Conservation (phyloP, 176 grass and related monocot species). For the Eragrostis nindensis region DNA sequence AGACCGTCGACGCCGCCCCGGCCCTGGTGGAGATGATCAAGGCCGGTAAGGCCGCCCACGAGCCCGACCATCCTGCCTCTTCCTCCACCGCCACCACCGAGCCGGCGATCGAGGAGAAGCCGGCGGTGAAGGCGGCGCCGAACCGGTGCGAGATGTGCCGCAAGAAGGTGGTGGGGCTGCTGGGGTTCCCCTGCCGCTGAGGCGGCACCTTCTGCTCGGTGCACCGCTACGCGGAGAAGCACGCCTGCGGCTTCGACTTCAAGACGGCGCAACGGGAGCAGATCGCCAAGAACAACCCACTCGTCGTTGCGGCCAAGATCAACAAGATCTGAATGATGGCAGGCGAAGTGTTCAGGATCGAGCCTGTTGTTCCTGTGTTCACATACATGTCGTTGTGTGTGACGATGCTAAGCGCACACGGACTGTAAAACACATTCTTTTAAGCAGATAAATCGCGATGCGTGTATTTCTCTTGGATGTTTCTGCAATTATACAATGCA, state of each 20-base stretch:
- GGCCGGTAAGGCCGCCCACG: background rate
- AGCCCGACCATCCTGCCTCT: background rate
- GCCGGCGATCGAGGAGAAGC: background rate
- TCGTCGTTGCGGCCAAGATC: constrained; percentile 40
- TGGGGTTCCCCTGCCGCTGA: constrained; percentile 56
- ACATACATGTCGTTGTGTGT: too few species aligned
- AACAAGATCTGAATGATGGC: constrained; percentile 24
- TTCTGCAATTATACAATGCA: too few species aligned
- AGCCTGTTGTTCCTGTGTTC: too few species aligned
- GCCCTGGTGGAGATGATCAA: background rate
- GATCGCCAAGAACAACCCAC: constrained; percentile 46
- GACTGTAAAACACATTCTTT: too few species aligned
- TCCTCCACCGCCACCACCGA: accelerated
- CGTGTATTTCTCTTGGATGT: too few species aligned
- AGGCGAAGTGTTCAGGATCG: too few species aligned
- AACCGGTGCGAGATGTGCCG: constrained; percentile 49
- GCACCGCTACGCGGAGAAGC: constrained; percentile 48
- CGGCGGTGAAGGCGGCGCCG: background rate
- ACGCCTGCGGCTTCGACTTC: constrained; percentile 48
- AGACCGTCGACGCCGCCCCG: background rate
- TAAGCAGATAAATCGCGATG: too few species aligned
- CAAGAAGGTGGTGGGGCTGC: constrained; percentile 57
- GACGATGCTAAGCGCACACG: too few species aligned
- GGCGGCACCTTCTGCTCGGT: constrained; percentile 50
- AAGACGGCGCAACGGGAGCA: constrained; percentile 38